Conservation (phyloP, 805 yeast genomes). For the Ogataea naganishii region DNA sequence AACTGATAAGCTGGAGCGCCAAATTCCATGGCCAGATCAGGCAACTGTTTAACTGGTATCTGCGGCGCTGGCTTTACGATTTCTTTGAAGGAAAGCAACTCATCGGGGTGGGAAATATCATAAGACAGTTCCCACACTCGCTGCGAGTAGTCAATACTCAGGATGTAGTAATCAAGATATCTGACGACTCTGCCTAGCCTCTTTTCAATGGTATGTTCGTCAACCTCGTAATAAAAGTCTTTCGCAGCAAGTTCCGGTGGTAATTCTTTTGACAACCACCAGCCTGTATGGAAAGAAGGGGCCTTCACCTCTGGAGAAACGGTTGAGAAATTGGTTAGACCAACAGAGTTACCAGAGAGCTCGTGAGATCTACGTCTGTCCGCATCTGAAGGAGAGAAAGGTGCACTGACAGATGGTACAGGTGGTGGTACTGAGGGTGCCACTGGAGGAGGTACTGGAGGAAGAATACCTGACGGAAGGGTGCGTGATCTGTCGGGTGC, state of each 20-base stretch:
- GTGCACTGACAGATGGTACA: conserved; percentile 9
- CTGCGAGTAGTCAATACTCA: conserved; percentile 68
- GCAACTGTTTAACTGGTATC: conserved; percentile 38
- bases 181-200: conserved; percentile 44
- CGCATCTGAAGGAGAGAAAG: conserved; percentile 14
- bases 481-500: conserved; percentile 7
- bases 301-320: neutral
- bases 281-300: conserved; percentile 19
- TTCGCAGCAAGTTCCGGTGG: conserved; percentile 42
- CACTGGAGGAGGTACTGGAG: conserved; percentile 11
- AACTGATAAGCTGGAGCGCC: conserved; percentile 42
- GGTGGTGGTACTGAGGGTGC: conserved; percentile 7
- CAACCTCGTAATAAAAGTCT: conserved; percentile 58
- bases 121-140: conserved; percentile 49
- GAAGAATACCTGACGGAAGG: conserved; percentile 5
- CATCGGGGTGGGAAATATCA: conserved; percentile 44
- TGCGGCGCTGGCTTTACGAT: conserved; percentile 29
- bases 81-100: conserved; percentile 33
- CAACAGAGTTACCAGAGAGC: conserved; percentile 1
- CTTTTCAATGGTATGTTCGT: conserved; percentile 43
- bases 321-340: conserved; percentile 7
- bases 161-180: conserved; percentile 59
- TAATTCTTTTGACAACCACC: conserved; percentile 62
- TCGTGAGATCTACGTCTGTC: conserved; percentile 4
- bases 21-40: conserved; percentile 35